Evolutionary conservation across 352 stramenopile species (phyloP).

Genomic region (Thalassiosira oceanica): DNA sequence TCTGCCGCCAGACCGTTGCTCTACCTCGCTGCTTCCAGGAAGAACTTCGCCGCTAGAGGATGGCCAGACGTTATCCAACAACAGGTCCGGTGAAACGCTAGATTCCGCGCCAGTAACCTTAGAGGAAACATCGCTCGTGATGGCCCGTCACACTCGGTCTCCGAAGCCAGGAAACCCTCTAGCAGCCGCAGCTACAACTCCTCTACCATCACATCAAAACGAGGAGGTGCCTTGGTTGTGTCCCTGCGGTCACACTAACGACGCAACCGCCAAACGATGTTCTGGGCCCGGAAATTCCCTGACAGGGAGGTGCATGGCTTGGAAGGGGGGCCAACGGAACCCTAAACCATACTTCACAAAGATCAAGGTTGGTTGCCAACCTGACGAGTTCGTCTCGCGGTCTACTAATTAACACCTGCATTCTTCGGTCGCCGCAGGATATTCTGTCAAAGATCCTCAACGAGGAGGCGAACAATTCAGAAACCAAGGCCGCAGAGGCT

Average conservation of each 20-base stretch:
- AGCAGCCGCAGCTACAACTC: conserved; percentile 1
- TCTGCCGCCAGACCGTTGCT: no score
- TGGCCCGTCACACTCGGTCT: no score
- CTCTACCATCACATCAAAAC: neutral
- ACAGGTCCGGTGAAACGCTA: no score
- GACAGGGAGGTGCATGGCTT: conserved; percentile 8
- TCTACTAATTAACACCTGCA: neutral
- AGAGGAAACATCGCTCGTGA: no score
- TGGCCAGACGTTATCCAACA: neutral
- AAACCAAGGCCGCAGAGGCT: conserved; percentile 42
- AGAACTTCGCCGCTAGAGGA: neutral
- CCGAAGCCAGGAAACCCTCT: neutral
- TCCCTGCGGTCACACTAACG: conserved; percentile 26
- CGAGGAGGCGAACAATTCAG: conserved; percentile 23
- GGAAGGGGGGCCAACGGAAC: neutral
- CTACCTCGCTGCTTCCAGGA: no score
- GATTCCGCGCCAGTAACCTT: no score
- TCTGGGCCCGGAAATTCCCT: conserved; percentile 1
- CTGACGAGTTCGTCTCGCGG: conserved; percentile 7
- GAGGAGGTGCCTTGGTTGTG: conserved; percentile 25
- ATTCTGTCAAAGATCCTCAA: conserved; percentile 42
- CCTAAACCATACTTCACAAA: neutral
- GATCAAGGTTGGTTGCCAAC: neutral
- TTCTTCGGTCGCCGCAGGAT: conserved; percentile 37
- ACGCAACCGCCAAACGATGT: conserved; percentile 15